Evolutionary conservation across 192 early-diverging fungal genomes (phyloP).

Genomic region (Helicostylum pulchrum): DNA sequence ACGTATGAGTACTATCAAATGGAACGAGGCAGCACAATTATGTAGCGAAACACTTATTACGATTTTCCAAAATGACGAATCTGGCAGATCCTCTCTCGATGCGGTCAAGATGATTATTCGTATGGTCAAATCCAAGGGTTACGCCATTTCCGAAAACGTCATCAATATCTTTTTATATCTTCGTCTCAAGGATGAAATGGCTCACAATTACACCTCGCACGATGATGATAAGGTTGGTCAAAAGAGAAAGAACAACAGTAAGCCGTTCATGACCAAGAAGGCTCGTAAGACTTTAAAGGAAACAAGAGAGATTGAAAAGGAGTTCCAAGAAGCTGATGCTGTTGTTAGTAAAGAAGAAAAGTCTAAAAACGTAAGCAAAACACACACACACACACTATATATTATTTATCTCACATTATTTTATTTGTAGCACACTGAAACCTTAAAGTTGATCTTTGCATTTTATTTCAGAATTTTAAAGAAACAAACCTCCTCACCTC

Average conservation of each 20-base stretch:
- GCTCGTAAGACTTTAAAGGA: conserved; percentile 74
- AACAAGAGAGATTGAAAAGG: conserved; percentile 66
- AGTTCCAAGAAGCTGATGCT: conserved; percentile 90
- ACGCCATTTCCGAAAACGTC: conserved; percentile 64
- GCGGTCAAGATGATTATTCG: conserved; percentile 83
- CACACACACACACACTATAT: too few species aligned
- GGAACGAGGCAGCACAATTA: conserved; percentile 61
- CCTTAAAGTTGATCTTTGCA: conserved; percentile 89
- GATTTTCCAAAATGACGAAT: conserved; percentile 82
- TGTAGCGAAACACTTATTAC: conserved; percentile 74
- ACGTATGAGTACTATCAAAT: conserved; percentile 62
- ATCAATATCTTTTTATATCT: conserved; percentile 79
- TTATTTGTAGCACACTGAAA: conserved; percentile 82
- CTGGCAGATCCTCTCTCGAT: conserved; percentile 82
- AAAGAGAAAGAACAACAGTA: conserved; percentile 55
- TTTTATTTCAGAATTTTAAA: conserved; percentile 96
- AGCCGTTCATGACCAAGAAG: conserved; percentile 58
- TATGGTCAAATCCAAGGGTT: conserved; percentile 79
- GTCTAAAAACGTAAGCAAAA: conserved; percentile 60
- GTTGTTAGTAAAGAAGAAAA: conserved; percentile 81
- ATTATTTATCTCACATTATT: too few species aligned
- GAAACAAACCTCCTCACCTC: conserved; percentile 67
- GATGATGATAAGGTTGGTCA: conserved; percentile 46
- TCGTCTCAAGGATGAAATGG: conserved; percentile 80
- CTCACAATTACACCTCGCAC: conserved; percentile 42